Conservation (phyloP, 345 rosid species). For the Brassica napus region Da-Ae NC_063442.1:3156001-3156500, state of each 20-base stretch:
- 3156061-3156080: constrained; percentile 62
- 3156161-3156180: constrained; percentile 89
- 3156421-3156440: constrained; percentile 77
- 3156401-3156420: constrained; percentile 60
- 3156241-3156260: constrained; percentile 98
- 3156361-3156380: constrained; percentile 14
- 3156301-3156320: not conserved
- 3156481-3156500: constrained; percentile 44
- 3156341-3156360: constrained; percentile 44
- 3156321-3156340: constrained; percentile 6
- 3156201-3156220: constrained; percentile 70
- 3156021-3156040: constrained; percentile 70
- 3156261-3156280: constrained; percentile 87
- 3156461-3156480: constrained; percentile 77
- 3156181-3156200: constrained; percentile 79
- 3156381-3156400: constrained; percentile 55
- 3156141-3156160: constrained; percentile 96
- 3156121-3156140: constrained; percentile 73
- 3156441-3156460: constrained; percentile 76
- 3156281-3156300: constrained; percentile 78
- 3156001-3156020: constrained; percentile 71
- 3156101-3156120: constrained; percentile 51
- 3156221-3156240: constrained; percentile 80
- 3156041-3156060: constrained; percentile 76
- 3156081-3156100: constrained; percentile 63